A percentile compares a stretch with the other conserved stretches of the same genome.
phyloP scores from a whole-genome alignment of 371 early-diverging fungal genomes.

The Chytridiales sp. region DNA sequence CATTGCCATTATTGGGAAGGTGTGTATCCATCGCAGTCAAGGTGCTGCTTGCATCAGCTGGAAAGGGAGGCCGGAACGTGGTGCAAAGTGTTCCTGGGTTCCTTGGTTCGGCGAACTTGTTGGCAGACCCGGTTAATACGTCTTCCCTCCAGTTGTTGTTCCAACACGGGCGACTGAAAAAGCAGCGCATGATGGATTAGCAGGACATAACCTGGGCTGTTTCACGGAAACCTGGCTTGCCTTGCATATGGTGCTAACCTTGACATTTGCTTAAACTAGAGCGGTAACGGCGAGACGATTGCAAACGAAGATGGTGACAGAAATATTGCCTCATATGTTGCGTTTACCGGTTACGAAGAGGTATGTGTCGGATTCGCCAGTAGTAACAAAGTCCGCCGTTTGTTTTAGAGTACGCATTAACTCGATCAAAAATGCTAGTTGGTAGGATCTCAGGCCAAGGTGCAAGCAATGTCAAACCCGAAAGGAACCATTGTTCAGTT shows the following conservation, averaged over 20 bases:
- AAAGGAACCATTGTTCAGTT: slow-evolving; percentile 85
- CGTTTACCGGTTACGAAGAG: slow-evolving; percentile 89
- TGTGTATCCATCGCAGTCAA: slow-evolving; percentile 23
- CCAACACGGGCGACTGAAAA: background rate
- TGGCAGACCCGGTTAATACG: too few relatives aligned
- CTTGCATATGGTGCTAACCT: background rate
- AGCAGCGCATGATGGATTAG: too few relatives aligned
- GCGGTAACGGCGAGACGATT: slow-evolving; percentile 82
- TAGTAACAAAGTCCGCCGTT: slow-evolving; percentile 1
- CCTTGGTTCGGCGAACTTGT: background rate
- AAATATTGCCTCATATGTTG: slow-evolving; percentile 88
- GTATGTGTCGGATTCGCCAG: slow-evolving; percentile 36
- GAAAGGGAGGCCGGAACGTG: background rate
- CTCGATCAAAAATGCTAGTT: slow-evolving; percentile 63
- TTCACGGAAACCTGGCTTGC: too few relatives aligned
- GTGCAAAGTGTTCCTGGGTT: background rate
- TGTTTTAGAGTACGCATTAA: background rate
- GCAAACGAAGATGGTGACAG: slow-evolving; percentile 98
- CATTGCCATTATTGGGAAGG: slow-evolving; percentile 83
- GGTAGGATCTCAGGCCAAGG: slow-evolving; percentile 89
- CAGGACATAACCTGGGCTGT: too few relatives aligned
- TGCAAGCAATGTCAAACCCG: slow-evolving; percentile 85
- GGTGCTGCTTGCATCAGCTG: background rate
- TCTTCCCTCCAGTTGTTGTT: too few relatives aligned
- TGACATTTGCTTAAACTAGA: slow-evolving; percentile 22